Evolutionary conservation across 495 filamentous ascomycete species (phyloP), one percentile per base, ranked within the genome.

Genomic region (Mycothermus thermophilus): DNA sequence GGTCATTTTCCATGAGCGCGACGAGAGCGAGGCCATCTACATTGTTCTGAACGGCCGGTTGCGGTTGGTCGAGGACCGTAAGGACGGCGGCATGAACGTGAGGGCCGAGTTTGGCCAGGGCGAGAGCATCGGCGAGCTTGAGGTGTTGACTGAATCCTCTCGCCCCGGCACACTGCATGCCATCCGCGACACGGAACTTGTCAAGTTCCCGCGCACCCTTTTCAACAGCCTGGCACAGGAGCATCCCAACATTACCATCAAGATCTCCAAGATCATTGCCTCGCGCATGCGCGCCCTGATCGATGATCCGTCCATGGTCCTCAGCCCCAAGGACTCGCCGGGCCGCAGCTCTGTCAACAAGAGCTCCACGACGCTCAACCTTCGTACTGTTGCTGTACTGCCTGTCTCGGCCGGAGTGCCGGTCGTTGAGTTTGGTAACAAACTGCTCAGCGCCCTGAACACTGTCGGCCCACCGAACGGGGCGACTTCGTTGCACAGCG

Each of bases 11-110:
- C 80, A 93, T 50, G 83, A 95, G 58, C 77, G 75, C 3, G 88
- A 96, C 42, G 90, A 96, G 40, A 96, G 90, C 52, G 90, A 97
- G 57, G 90, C 92, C 9, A 97, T 97, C 26, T 96, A 97, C 50
- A 85, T 97, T 41, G 92, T 95, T 8, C 66, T 97, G 5, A 97
- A 97, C 52, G 90, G 90, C 8, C 77, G 90, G 8, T 57, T 97
- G 16, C 64, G 90, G 23, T 71, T 82, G 4, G 74, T 96, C 2
- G 67, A 82, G 21, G 85, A 95, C 47, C 67, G 73, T 4, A 63
- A 78, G 19, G 76, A 82, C 33, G 83, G 80, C 0, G 79, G 75
- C n/a, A 80, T 93, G 65, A 80, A 77, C 32, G 87, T 93, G 24
- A 73, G 84, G 24, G 87, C 84, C 8, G 90, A 97, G 52, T 95